A percentile compares a stretch with the other conserved stretches of the same genome.
phyloP scores from a whole-genome alignment of 441 rosid genomes.

The Flueggea neowawraea region DNA sequence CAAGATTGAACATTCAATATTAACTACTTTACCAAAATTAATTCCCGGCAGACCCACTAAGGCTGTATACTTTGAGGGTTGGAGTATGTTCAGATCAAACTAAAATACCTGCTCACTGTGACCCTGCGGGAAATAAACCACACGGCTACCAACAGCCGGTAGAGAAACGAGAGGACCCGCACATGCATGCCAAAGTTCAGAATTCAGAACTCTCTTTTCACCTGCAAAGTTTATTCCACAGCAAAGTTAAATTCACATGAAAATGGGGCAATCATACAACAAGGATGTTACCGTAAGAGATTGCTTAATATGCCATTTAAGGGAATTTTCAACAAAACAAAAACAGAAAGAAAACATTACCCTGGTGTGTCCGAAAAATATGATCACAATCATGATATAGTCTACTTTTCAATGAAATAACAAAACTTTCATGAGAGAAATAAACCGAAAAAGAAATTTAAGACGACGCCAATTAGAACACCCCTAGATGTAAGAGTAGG shows the following conservation, averaged over 20 bases:
- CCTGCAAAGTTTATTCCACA: constrained; percentile 43
- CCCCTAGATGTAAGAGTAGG: too few species aligned
- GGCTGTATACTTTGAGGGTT: neutral
- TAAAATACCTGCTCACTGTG: constrained; percentile 95
- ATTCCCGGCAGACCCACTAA: neutral
- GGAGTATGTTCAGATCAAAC: constrained; percentile 7
- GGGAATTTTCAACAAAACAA: too few species aligned
- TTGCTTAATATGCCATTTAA: too few species aligned
- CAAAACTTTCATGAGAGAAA: too few species aligned
- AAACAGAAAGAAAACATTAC: too few species aligned
- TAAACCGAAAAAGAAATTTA: too few species aligned
- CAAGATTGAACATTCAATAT: too few species aligned
- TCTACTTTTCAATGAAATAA: too few species aligned
- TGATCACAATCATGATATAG: too few species aligned
- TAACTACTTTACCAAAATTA: neutral
- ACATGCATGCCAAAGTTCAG: constrained; percentile 99
- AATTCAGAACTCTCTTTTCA: constrained; percentile 86
- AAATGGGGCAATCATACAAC: neutral
- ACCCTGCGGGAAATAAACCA: constrained; percentile 98
- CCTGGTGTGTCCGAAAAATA: too few species aligned
- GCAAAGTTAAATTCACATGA: constrained; percentile 4
- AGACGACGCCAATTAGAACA: too few species aligned
- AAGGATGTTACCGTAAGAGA: too few species aligned
- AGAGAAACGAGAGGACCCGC: constrained; percentile 99
- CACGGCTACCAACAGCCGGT: constrained; percentile 95